A percentile compares a stretch with the other conserved stretches of the same genome.
phyloP scores from a whole-genome alignment of 78 protist genomes.

The Monocercomonoides exilis region DNA sequence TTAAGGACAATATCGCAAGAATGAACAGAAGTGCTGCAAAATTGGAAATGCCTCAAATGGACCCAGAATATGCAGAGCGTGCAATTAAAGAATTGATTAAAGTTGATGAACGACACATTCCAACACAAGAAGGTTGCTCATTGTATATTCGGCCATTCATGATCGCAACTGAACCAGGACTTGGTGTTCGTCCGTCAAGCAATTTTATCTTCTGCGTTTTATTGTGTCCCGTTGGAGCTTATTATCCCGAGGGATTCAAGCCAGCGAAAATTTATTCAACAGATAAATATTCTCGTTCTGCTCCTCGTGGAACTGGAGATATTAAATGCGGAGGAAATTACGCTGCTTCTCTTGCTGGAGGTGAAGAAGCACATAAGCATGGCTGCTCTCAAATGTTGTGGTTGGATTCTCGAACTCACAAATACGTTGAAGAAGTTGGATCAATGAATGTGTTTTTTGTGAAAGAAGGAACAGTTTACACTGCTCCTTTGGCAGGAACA shows the following conservation, averaged over 20 bases:
- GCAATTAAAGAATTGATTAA: not conserved
- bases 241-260: constrained; percentile 28
- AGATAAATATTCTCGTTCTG: constrained; percentile 13
- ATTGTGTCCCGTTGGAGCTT: constrained; percentile 40
- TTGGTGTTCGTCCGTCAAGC: constrained; percentile 29
- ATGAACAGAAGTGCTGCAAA: constrained; percentile 12
- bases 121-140: constrained; percentile 15
- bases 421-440: constrained; percentile 35
- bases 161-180: constrained; percentile 12
- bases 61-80: not conserved
- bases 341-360: constrained; percentile 21
- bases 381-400: constrained; percentile 44
- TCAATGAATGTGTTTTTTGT: constrained; percentile 31
- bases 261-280: constrained; percentile 10
- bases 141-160: constrained; percentile 39
- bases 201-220: not conserved
- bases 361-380: not conserved
- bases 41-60: constrained; percentile 21
- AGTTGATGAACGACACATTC: constrained; percentile 21
- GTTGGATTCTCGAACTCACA: not conserved
- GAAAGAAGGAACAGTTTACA: not conserved
- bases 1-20: constrained; percentile 19
- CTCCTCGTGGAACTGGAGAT: constrained; percentile 30
- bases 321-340: constrained; percentile 43
- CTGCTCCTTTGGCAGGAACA: constrained; percentile 36